phyloP scores from a whole-genome alignment of 371 early-diverging fungal genomes.

The Umbelopsis sp. region DNA sequence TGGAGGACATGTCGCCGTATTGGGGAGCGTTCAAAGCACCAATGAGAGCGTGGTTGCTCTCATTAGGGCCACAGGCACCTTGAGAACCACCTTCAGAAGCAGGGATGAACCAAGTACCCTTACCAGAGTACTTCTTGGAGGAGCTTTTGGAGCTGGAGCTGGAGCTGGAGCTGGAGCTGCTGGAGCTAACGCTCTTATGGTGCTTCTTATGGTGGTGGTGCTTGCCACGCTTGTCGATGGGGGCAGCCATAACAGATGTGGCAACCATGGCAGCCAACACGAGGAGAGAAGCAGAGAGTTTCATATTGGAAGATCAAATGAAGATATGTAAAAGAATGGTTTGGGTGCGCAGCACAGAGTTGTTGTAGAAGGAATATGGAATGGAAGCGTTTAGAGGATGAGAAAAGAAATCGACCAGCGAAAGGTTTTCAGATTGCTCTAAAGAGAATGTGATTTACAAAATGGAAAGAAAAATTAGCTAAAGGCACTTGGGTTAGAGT shows the following conservation, averaged over 20 bases:
- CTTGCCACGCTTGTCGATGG: neutral
- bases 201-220: neutral
- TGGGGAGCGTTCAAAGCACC: constrained; percentile 27
- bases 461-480: constrained; percentile 2
- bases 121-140: neutral
- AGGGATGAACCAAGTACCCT: constrained; percentile 12
- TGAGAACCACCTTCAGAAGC: constrained; percentile 8
- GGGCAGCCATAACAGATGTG: constrained; percentile 1
- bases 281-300: constrained; percentile 6
- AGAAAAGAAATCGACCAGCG: constrained; percentile 15
- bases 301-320: neutral
- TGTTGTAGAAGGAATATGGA: constrained; percentile 1
- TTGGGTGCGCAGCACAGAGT: constrained; percentile 7
- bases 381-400: neutral
- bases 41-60: constrained; percentile 9
- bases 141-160: neutral
- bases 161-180: neutral
- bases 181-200: neutral
- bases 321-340: neutral
- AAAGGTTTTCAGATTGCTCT: constrained; percentile 9
- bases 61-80: constrained; percentile 21
- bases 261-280: constrained; percentile 3
- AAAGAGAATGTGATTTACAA: constrained; percentile 6
- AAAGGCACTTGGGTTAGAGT: constrained; percentile 16
- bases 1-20: constrained; percentile 26